phyloP scores from a whole-genome alignment of 768 basidiomycete genomes.

The Leccinum broughii region DNA sequence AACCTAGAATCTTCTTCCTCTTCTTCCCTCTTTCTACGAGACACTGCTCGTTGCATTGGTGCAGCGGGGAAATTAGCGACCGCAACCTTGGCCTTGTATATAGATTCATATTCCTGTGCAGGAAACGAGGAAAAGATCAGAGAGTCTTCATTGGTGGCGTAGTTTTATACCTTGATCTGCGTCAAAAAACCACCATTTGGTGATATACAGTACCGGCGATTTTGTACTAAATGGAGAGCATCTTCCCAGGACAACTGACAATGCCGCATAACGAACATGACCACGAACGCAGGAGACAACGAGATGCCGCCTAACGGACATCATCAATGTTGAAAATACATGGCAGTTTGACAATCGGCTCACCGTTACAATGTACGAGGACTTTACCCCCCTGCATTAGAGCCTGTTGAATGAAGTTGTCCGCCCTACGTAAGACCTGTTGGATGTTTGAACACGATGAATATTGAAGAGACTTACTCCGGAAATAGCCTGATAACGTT shows the following conservation, averaged over 20 bases:
- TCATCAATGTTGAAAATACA: not conserved
- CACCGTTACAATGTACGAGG: conserved; percentile 89
- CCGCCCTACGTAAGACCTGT: conserved; percentile 51
- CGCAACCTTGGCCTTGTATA: conserved; percentile 77
- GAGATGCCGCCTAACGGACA: conserved; percentile 71
- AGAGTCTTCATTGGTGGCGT: not conserved
- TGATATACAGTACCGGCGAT: conserved; percentile 89
- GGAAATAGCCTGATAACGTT: conserved; percentile 92
- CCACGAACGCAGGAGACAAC: conserved; percentile 84
- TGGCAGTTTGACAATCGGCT: conserved; percentile 18
- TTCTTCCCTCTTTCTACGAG: conserved; percentile 69
- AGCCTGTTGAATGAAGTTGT: conserved; percentile 71
- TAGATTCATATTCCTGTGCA: conserved; percentile 86
- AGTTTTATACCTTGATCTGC: conserved; percentile 74
- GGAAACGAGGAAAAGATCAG: conserved; percentile 4
- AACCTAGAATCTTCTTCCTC: conserved; percentile 65
- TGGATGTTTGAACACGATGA: not conserved
- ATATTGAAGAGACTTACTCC: conserved; percentile 44
- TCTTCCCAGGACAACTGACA: conserved; percentile 84
- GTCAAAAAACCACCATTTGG: conserved; percentile 91
- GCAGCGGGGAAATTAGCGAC: conserved; percentile 57
- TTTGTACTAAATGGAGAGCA: conserved; percentile 84
- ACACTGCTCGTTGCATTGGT: conserved; percentile 41
- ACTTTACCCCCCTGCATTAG: conserved; percentile 63
- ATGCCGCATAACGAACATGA: conserved; percentile 92